These are phyloP conservation scores for Heliamphora pulchella DNA, from an alignment of 179 eudicot species.

Conservation along the genomic window DNA sequence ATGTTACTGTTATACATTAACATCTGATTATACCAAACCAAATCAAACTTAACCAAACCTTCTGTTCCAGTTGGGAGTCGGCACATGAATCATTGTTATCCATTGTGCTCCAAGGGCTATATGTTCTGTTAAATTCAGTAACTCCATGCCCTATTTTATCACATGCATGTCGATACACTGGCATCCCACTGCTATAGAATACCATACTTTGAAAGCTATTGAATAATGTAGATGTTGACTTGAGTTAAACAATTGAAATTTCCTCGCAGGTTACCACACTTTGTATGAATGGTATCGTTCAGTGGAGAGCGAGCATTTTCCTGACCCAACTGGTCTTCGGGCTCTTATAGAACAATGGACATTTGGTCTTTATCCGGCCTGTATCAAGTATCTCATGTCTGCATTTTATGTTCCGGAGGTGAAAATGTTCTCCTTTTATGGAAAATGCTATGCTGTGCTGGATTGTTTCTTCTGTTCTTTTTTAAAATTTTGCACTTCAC, in stretches of 20 bases:
- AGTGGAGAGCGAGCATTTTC: constrained; percentile 94
- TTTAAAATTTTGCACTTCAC: neutral
- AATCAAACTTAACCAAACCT: too few species aligned
- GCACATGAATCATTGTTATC: too few species aligned
- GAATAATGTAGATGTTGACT: constrained; percentile 9
- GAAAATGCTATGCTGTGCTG: neutral
- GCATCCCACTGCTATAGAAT: too few species aligned
- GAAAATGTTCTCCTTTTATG: neutral
- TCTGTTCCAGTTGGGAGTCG: too few species aligned
- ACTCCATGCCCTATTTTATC: neutral
- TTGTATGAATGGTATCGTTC: constrained; percentile 89
- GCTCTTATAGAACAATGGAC: constrained; percentile 96
- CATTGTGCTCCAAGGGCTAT: too few species aligned
- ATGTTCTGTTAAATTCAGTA: too few species aligned
- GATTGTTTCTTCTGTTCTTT: neutral
- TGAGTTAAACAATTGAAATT: neutral
- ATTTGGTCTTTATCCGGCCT: constrained; percentile 96
- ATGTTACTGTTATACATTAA: neutral
- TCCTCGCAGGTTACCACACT: constrained; percentile 80
- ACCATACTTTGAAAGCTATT: neutral
- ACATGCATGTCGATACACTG: too few species aligned
- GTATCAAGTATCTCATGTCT: constrained; percentile 96
- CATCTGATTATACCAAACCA: neutral
- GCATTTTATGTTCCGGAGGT: constrained; percentile 99
- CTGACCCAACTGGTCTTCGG: constrained; percentile 96